These are phyloP conservation scores for Curvularia hawaiiensis DNA, from an alignment of 2,329 filamentous ascomycete genomes.

Conservation along the genomic window DNA sequence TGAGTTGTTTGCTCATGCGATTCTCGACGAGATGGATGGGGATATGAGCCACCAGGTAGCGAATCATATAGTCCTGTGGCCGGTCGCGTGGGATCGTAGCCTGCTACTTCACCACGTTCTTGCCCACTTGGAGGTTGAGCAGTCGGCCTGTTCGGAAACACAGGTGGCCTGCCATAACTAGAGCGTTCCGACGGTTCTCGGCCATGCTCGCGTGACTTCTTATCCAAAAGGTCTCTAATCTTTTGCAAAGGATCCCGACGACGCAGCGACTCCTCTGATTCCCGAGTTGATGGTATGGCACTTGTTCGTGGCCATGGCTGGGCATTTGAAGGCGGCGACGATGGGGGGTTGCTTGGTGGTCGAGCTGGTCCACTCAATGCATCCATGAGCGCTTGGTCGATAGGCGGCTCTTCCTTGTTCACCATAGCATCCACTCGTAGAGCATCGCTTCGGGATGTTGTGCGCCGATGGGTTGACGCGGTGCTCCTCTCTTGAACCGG, in stretches of 20 bases:
- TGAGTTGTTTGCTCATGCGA: slow-evolving; percentile 33
- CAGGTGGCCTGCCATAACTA: slow-evolving; percentile 14
- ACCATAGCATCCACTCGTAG: slow-evolving; percentile 27
- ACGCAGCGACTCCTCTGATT: slow-evolving; percentile 32
- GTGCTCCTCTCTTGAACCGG: slow-evolving; percentile 25
- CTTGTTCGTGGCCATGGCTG: slow-evolving; percentile 24
- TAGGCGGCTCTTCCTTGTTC: slow-evolving; percentile 28
- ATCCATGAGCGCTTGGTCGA: slow-evolving; percentile 32
- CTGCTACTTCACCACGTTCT: slow-evolving; percentile 25
- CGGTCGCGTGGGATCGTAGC: slow-evolving; percentile 33
- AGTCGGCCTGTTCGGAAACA: slow-evolving; percentile 1
- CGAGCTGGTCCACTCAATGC: slow-evolving; percentile 21
- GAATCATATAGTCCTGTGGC: slow-evolving; percentile 30
- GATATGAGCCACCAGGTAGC: slow-evolving; percentile 24
- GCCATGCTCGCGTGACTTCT: slow-evolving; percentile 31
- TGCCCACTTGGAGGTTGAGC: slow-evolving; percentile 13
- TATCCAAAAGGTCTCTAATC: slow-evolving; percentile 34
- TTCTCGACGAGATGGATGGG: slow-evolving; percentile 29
- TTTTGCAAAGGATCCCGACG: slow-evolving; percentile 33
- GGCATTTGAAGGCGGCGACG: slow-evolving; percentile 23
- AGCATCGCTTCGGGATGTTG: slow-evolving; percentile 26
- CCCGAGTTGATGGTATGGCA: slow-evolving; percentile 19
- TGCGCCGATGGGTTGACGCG: slow-evolving; percentile 25
- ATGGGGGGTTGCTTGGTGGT: slow-evolving; percentile 25
- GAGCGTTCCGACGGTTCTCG: slow-evolving; percentile 25